Evolutionary conservation across 2,329 filamentous ascomycete genomes (phyloP), one percentile per base, ranked within the genome.

Genomic region (Akanthomyces muscarius): DNA sequence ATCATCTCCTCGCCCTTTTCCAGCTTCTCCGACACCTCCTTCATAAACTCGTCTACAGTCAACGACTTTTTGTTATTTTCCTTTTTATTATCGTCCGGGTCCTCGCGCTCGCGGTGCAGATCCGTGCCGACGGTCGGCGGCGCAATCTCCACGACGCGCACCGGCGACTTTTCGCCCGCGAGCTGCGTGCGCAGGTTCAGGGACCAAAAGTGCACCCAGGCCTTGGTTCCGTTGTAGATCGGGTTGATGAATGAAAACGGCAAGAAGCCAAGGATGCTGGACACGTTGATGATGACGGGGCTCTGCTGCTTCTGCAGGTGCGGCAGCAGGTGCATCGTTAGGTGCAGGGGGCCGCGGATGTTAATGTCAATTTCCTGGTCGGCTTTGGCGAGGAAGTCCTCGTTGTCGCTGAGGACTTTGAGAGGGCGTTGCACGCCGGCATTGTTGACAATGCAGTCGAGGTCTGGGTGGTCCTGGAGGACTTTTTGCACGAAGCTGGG

Each of bases 81-180:
- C 72, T 85, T 86, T 72, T 85, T 86, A 62, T 86, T 86, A 65
- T 86, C 81, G 65, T 85, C 78, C 1, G 83, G 83, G 66, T 86
- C 77, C 52, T 77, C 74, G 33, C 83, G 72, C 66, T 87, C 83
- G 0, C 83, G 75, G 69, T 86, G 83, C 44, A 86, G 67, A 66
- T 84, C 80, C 4, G 83, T 85, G 1, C 72, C 78, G 0, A 86
- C 83, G 30, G 74, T 80, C 3, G 83, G 83, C 53, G 83, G 84
- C 51, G 77, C 82, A 66, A 86, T 81, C 71, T 86, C 83, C 0
- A 86, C 74, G 0, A 86, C 80, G 13, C 73, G 75, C 38, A 86
- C 72, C 1, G 74, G 75, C 0, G 75, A 76, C 5, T 70, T 72
- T 0, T 65, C 71, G 14, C 73, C 69, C 51, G 72, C 68, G 0